A percentile compares a stretch with the other conserved stretches of the same genome.
phyloP scores from a whole-genome alignment of 768 basidiomycete genomes.

The Pulveroboletus sp. region DNA sequence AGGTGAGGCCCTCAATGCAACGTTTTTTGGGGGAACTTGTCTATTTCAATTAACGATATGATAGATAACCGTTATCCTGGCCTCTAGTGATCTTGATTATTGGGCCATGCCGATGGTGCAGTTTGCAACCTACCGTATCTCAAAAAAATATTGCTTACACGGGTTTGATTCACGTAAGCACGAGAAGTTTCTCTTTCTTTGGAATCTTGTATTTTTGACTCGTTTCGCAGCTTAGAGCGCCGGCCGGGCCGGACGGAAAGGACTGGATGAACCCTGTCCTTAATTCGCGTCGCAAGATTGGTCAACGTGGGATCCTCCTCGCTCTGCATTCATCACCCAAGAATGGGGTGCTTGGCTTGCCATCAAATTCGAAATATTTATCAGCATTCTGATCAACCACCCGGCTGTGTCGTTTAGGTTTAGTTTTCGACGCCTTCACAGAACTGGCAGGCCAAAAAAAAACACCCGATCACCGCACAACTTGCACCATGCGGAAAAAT shows the following conservation, averaged over 20 bases:
- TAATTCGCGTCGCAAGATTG: neutral
- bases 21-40: neutral
- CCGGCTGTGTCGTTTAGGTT: neutral
- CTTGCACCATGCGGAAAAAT: constrained; percentile 5
- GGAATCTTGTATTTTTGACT: neutral
- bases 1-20: neutral
- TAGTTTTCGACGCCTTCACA: too few relatives aligned
- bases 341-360: constrained; percentile 5
- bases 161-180: constrained; percentile 8
- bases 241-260: constrained; percentile 4
- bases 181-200: neutral
- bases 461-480: constrained; percentile 4
- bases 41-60: neutral
- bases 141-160: too few relatives aligned
- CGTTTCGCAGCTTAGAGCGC: constrained; percentile 1
- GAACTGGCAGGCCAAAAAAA: neutral
- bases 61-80: neutral
- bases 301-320: neutral
- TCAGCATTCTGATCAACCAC: neutral
- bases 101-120: neutral
- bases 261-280: neutral
- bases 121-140: neutral
- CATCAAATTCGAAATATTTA: constrained; percentile 5
- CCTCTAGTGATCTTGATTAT: neutral
- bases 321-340: neutral